Evolutionary conservation across 169 alveolate species (phyloP), one percentile per base, ranked within the genome.

Genomic region (Babesia caballi): DNA sequence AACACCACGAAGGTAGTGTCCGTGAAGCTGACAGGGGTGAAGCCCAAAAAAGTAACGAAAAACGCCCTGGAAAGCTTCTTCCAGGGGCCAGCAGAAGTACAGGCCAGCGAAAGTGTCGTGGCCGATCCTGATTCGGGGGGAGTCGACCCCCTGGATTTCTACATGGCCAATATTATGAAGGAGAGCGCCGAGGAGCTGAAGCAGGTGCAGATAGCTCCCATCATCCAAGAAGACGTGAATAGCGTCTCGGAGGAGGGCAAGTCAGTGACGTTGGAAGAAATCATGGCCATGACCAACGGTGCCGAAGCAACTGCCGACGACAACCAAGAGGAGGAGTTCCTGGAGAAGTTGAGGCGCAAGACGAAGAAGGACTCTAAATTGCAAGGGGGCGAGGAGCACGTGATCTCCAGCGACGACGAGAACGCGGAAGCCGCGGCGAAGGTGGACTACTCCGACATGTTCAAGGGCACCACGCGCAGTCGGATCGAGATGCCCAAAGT

Each of bases 401-500:
- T 36, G 38, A 77, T 53, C 19, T 66, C 60, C 40, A 85, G 85
- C 25, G 81, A 56, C 67, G 88, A 47, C 33, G 84, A 65, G 9
- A 61, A 63, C 27, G 70, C 65, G 46, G 83, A 83, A 65, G 44
- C 40, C 2, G 9, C 41, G 15, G 19, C 35, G 4, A 54, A 17
- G 1, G 60, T 44, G 7, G 58, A 71, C 36, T 83, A 85, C 71
- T 66, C 82, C 21, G 90, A 87, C 21, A 49, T 83, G 53, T 69
- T 76, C 52, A 38, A 49, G 42, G 84, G 67, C 33, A 72, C 59
- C 38, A 73, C 60, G 14, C 86, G 91, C 28, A 60, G 76, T 28
- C 81, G 89, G 56, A 91, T 87, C 67, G 94, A 92, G 60, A 73
- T 92, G 47, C 93, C 94, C 27, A 78, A 90, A 40, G 95, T 94